Evolutionary conservation across 2,329 filamentous ascomycete genomes (phyloP).

Genomic region (Diaporthe ampelina): DNA sequence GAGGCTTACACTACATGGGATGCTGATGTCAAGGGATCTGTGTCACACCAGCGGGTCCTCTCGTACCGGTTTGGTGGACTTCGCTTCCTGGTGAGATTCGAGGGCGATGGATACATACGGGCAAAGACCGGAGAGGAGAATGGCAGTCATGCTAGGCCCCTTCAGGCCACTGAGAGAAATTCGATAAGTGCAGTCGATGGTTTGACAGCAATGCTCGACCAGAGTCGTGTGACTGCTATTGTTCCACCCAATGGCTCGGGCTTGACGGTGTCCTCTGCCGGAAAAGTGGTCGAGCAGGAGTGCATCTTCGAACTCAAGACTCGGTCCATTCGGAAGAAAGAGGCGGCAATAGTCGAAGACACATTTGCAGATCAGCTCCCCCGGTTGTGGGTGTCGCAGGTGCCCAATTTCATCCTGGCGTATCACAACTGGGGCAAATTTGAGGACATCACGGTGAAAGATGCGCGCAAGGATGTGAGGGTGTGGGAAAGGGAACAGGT

Average conservation of each 20-base stretch:
- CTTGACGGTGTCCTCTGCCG: conserved; percentile 23
- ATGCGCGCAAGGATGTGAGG: conserved; percentile 49
- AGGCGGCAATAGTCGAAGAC: conserved; percentile 14
- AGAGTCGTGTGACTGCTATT: conserved; percentile 24
- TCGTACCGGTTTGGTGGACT: conserved; percentile 69
- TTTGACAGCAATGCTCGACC: conserved; percentile 6
- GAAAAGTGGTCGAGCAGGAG: conserved; percentile 32
- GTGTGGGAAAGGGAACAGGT: conserved; percentile 55
- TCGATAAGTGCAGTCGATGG: neutral
- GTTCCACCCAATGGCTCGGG: neutral
- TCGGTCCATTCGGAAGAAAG: conserved; percentile 36
- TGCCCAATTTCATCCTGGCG: conserved; percentile 39
- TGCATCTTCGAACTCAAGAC: conserved; percentile 40
- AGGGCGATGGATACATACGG: conserved; percentile 68
- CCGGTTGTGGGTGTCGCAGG: conserved; percentile 39
- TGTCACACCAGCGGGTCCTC: conserved; percentile 74
- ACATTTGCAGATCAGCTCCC: conserved; percentile 35
- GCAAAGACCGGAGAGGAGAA: neutral
- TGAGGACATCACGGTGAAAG: conserved; percentile 53
- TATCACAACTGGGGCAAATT: conserved; percentile 37
- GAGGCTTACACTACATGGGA: conserved; percentile 77
- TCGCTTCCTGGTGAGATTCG: conserved; percentile 66
- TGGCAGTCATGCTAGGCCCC: too few relatives aligned
- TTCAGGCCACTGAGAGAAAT: neutral
- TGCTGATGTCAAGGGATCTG: conserved; percentile 63